A percentile compares a stretch with the other conserved stretches of the same genome.
Evolutionary conservation across 2,329 filamentous ascomycete genomes (phyloP).

Genomic region (Setomelanomma holmii): DNA sequence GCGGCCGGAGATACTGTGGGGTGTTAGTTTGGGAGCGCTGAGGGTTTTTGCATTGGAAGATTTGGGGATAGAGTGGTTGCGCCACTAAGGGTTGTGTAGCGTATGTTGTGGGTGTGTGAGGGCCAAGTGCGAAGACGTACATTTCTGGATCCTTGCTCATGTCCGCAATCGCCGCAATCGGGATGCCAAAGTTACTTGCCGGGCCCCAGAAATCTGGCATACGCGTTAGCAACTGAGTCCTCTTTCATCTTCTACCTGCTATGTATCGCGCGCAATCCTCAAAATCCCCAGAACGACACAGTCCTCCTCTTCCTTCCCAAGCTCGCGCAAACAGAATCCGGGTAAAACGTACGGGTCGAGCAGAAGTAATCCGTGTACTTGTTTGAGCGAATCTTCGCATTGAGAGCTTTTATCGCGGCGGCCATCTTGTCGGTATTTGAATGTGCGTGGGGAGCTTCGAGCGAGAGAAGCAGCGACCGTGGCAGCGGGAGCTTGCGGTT

Average conservation of each 20-base stretch:
- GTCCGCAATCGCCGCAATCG: slow-evolving; percentile 61
- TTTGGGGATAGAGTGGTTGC: no score
- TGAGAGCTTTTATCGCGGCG: slow-evolving; percentile 61
- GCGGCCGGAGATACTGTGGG: slow-evolving; percentile 66
- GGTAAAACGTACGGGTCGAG: slow-evolving; percentile 58
- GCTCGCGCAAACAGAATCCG: slow-evolving; percentile 10
- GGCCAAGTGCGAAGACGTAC: slow-evolving; percentile 41
- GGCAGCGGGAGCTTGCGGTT: slow-evolving; percentile 11
- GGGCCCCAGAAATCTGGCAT: slow-evolving; percentile 63
- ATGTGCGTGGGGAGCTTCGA: slow-evolving; percentile 10
- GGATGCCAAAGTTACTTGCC: slow-evolving; percentile 62
- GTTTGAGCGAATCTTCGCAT: slow-evolving; percentile 60
- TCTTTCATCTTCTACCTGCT: background rate
- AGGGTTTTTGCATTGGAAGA: no score
- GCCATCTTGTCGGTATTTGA: slow-evolving; percentile 51
- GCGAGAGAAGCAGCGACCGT: slow-evolving; percentile 9
- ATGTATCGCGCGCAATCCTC: background rate
- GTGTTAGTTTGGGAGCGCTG: no score
- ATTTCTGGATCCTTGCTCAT: slow-evolving; percentile 62
- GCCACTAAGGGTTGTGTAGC: no score
- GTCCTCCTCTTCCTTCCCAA: slow-evolving; percentile 1
- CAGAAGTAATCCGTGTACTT: slow-evolving; percentile 60
- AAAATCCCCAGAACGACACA: background rate
- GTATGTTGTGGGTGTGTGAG: background rate
- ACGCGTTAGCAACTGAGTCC: no score